These are phyloP conservation scores for Phytopythium chamaehyphon DNA, from an alignment of 352 stramenopile species.

Conservation along the genomic window DNA sequence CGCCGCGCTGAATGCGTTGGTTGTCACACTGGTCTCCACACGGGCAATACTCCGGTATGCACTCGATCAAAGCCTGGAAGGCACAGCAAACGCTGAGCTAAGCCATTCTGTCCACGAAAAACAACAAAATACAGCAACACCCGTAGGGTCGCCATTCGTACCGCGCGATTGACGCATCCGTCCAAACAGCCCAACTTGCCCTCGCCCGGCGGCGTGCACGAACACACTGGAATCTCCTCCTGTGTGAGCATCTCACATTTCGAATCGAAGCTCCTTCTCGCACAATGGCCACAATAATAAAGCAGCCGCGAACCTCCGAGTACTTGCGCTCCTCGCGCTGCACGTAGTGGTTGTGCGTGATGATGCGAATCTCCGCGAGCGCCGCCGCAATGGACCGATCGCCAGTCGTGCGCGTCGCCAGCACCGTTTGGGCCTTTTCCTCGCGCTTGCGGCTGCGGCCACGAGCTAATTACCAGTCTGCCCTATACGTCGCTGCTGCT, in stretches of 20 bases:
- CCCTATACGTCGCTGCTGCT: too few species aligned
- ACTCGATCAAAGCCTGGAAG: conserved; percentile 63
- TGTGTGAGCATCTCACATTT: conserved; percentile 17
- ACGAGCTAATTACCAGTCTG: too few species aligned
- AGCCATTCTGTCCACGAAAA: neutral
- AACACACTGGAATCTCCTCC: conserved; percentile 70
- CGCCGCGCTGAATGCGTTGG: conserved; percentile 64
- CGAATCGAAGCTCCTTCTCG: too few species aligned
- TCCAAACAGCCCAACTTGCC: conserved; percentile 55
- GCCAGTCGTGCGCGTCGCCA: conserved; percentile 58
- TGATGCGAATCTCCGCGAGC: conserved; percentile 68
- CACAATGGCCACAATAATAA: too few species aligned
- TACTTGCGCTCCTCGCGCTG: conserved; percentile 55
- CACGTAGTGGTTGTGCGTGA: conserved; percentile 70
- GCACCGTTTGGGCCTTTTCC: conserved; percentile 35
- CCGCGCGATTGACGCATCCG: conserved; percentile 73
- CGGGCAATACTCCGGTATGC: conserved; percentile 49
- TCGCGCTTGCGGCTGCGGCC: neutral
- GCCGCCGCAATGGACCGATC: conserved; percentile 63
- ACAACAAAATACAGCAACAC: neutral
- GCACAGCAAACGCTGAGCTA: neutral
- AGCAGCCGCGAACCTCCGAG: conserved; percentile 26
- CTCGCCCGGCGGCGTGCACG: conserved; percentile 29
- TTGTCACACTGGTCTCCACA: conserved; percentile 68
- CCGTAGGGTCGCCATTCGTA: conserved; percentile 9